These are phyloP conservation scores for Aspergillus nidulans DNA, from an alignment of 495 filamentous ascomycete species.

Conservation along the genomic window DNA sequence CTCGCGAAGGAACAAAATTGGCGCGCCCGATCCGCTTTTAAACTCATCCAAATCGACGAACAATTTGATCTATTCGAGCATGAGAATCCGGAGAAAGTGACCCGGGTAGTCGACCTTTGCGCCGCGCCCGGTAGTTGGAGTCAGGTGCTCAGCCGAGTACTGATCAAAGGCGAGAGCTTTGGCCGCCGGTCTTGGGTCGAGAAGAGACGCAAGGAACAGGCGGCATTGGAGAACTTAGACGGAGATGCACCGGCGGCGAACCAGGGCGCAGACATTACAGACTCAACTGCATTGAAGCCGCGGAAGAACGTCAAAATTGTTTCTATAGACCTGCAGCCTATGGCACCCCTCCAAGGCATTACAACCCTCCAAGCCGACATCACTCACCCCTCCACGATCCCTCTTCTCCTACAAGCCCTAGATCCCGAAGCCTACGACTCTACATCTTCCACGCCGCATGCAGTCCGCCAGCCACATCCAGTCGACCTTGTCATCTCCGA, in stretches of 20 bases:
- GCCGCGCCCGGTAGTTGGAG: slow-evolving; percentile 96
- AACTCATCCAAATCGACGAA: slow-evolving; percentile 92
- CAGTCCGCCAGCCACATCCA: slow-evolving; percentile 55
- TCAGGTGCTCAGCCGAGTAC: slow-evolving; percentile 85
- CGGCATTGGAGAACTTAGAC: slow-evolving; percentile 39
- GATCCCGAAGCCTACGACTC: slow-evolving; percentile 68
- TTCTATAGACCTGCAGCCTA: slow-evolving; percentile 91
- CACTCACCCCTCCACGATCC: slow-evolving; percentile 92
- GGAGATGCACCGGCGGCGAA: slow-evolving; percentile 14
- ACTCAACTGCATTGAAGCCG: slow-evolving; percentile 45
- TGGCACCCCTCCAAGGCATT: slow-evolving; percentile 88
- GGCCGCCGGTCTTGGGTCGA: slow-evolving; percentile 81
- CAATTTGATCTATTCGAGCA: slow-evolving; percentile 88
- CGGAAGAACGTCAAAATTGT: slow-evolving; percentile 85
- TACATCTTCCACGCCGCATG: slow-evolving; percentile 32
- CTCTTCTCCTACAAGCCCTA: slow-evolving; percentile 77
- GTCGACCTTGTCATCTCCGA: slow-evolving; percentile 93
- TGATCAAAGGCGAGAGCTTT: slow-evolving; percentile 90
- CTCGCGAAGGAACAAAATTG: slow-evolving; percentile 98
- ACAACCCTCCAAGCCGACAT: slow-evolving; percentile 90
- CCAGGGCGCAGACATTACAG: slow-evolving; percentile 15
- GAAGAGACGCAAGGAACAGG: slow-evolving; percentile 56
- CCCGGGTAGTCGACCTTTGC: slow-evolving; percentile 93
- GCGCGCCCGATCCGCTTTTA: slow-evolving; percentile 94
- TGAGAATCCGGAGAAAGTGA: slow-evolving; percentile 57